phyloP scores from a whole-genome alignment of 1,139 yeast species.

The Yamadazyma sp. region DNA sequence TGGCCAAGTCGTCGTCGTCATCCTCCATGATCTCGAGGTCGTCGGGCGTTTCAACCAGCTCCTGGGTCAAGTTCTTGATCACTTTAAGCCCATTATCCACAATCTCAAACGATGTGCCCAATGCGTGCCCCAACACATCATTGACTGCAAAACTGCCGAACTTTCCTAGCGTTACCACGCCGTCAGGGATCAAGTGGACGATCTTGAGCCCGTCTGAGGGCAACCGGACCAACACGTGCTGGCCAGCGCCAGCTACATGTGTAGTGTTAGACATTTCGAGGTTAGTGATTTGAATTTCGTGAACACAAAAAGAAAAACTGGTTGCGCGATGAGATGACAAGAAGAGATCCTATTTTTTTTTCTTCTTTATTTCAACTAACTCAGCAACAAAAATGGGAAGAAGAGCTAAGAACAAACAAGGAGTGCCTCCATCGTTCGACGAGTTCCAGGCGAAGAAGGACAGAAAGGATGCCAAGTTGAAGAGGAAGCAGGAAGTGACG shows the following conservation, averaged over 20 bases:
- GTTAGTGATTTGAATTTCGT: not conserved
- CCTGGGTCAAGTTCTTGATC: slow-evolving; percentile 36
- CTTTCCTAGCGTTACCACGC: slow-evolving; percentile 75
- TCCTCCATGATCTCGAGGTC: slow-evolving; percentile 14
- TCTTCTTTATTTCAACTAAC: too few relatives aligned
- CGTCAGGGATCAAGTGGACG: slow-evolving; percentile 60
- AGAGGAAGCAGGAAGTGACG: slow-evolving; percentile 24
- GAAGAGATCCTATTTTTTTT: slow-evolving; percentile 8
- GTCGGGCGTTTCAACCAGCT: slow-evolving; percentile 12
- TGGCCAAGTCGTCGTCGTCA: slow-evolving; percentile 23
- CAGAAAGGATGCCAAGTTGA: slow-evolving; percentile 42
- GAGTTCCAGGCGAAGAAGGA: slow-evolving; percentile 68
- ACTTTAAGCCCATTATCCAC: slow-evolving; percentile 53
- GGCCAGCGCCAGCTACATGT: slow-evolving; percentile 22
- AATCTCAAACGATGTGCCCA: slow-evolving; percentile 89
- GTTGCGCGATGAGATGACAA: slow-evolving; percentile 11
- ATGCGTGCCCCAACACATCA: slow-evolving; percentile 75
- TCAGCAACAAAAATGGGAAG: slow-evolving; percentile 64
- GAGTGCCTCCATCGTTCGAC: slow-evolving; percentile 82
- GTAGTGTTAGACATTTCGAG: not conserved
- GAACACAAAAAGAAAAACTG: not conserved
- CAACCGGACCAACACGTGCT: slow-evolving; percentile 66
- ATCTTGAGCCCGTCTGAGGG: slow-evolving; percentile 82
- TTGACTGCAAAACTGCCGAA: slow-evolving; percentile 83
- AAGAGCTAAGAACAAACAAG: slow-evolving; percentile 88